Percentiles rank a stretch among this genome's conserved stretches.
These are phyloP conservation scores for Mycena leptocephala DNA, from an alignment of 768 basidiomycete genomes.

Conservation along the genomic window DNA sequence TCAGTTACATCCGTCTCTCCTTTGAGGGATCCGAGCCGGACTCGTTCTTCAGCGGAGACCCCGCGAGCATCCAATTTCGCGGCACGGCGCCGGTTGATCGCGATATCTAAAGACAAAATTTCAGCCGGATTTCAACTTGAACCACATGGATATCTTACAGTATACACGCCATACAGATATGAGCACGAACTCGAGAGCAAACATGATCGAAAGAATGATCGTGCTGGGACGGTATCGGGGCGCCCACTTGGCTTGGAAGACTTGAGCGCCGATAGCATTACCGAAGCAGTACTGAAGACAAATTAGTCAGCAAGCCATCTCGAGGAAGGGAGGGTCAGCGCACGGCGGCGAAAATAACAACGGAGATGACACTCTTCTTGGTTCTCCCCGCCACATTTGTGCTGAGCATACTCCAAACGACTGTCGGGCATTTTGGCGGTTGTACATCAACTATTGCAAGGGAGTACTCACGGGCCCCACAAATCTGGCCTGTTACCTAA, in stretches of 20 bases:
- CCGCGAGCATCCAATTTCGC: not conserved
- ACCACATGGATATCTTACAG: not conserved
- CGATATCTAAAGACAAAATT: not conserved
- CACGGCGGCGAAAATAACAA: not conserved
- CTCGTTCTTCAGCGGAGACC: not conserved
- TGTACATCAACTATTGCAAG: not conserved
- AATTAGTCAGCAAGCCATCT: not conserved
- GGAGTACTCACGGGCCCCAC: not conserved
- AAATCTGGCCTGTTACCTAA: not conserved
- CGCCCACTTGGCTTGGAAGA: constrained; percentile 17
- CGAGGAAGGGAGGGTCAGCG: not conserved
- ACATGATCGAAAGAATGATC: constrained; percentile 3
- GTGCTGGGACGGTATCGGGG: constrained; percentile 10
- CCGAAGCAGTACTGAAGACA: constrained; percentile 1
- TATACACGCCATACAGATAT: not conserved
- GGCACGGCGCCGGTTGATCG: not conserved
- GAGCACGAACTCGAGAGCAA: constrained; percentile 2
- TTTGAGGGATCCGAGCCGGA: not conserved
- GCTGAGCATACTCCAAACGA: constrained; percentile 12
- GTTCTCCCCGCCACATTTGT: constrained; percentile 9
- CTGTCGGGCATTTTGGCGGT: not conserved
- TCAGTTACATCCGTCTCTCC: constrained; percentile 1
- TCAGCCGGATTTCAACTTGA: not conserved
- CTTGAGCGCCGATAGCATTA: not conserved
- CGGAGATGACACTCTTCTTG: constrained; percentile 3